Conservation (phyloP, 176 grass and related monocot species). For the Dendrocalamus sinicus region DNA sequence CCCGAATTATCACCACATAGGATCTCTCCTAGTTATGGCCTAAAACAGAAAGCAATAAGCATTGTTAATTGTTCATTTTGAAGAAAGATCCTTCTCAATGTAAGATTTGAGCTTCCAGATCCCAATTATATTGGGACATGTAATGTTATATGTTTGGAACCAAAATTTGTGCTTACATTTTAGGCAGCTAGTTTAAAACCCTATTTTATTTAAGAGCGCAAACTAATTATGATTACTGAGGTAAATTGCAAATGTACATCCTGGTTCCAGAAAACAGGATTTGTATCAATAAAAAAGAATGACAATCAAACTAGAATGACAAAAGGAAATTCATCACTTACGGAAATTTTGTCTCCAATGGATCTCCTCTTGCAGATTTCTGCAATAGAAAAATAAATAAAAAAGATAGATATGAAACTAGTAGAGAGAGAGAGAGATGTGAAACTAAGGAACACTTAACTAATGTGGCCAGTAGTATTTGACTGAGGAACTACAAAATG, state of each 20-base stretch:
- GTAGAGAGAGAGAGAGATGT: background rate
- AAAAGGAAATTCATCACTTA: slow-evolving; percentile 61
- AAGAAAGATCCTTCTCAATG: slow-evolving; percentile 10
- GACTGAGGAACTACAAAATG: background rate
- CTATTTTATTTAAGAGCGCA: background rate
- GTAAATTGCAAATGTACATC: background rate
- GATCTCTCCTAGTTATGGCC: background rate
- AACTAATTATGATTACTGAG: background rate
- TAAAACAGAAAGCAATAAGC: slow-evolving; percentile 1
- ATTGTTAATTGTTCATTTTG: background rate
- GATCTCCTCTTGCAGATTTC: slow-evolving; percentile 89
- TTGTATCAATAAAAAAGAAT: background rate
- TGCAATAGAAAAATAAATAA: slow-evolving; percentile 40
- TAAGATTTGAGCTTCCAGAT: background rate
- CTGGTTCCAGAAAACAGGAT: background rate
- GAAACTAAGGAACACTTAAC: background rate
- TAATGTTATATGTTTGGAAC: background rate
- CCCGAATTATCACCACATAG: background rate
- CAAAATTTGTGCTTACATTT: background rate
- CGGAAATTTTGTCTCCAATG: slow-evolving; percentile 90
- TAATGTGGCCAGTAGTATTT: slow-evolving; percentile 5
- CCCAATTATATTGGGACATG: slow-evolving; percentile 1
- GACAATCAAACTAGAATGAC: background rate
- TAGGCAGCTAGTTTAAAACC: background rate
- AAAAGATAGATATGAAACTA: background rate